Percentiles rank a stretch among this genome's conserved stretches.
These are phyloP conservation scores for Coniochaeta prunicola DNA, from an alignment of 2,329 filamentous ascomycete genomes.

Conservation along the genomic window DNA sequence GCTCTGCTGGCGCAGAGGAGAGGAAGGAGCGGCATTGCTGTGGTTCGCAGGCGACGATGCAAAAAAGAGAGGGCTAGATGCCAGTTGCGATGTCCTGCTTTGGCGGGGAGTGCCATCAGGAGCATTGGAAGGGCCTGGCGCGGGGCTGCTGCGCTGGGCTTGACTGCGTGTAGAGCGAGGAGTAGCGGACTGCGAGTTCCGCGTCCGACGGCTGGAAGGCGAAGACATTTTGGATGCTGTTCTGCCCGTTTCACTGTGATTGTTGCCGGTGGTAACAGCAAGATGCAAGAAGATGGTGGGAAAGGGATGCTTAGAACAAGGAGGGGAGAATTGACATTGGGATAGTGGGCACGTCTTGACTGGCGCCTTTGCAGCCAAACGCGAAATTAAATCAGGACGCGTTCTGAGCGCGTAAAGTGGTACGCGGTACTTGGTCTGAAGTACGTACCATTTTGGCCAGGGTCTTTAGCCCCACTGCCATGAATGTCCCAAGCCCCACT, in stretches of 20 bases:
- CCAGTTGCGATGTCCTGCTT: constrained; percentile 41
- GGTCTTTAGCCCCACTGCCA: background rate
- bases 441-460: constrained; percentile 3
- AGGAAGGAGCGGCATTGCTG: constrained; percentile 30
- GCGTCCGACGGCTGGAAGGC: constrained; percentile 45
- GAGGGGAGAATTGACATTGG: background rate
- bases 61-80: constrained; percentile 78
- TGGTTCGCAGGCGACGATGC: constrained; percentile 40
- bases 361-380: background rate
- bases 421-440: background rate
- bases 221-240: constrained; percentile 47
- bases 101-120: constrained; percentile 33
- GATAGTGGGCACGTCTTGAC: background rate
- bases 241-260: background rate
- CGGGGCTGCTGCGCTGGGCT: constrained; percentile 20
- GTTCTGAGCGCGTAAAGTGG: constrained; percentile 34
- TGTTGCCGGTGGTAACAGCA: background rate
- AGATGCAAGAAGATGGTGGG: background rate
- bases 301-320: background rate
- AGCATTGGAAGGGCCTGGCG: constrained; percentile 15
- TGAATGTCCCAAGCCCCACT: background rate
- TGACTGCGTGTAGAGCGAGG: constrained; percentile 25
- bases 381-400: constrained; percentile 10
- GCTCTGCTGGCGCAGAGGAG: constrained; percentile 49
- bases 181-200: constrained; percentile 46